Conservation (phyloP, 495 filamentous ascomycete species). For the Ramalina peruviana region DNA sequence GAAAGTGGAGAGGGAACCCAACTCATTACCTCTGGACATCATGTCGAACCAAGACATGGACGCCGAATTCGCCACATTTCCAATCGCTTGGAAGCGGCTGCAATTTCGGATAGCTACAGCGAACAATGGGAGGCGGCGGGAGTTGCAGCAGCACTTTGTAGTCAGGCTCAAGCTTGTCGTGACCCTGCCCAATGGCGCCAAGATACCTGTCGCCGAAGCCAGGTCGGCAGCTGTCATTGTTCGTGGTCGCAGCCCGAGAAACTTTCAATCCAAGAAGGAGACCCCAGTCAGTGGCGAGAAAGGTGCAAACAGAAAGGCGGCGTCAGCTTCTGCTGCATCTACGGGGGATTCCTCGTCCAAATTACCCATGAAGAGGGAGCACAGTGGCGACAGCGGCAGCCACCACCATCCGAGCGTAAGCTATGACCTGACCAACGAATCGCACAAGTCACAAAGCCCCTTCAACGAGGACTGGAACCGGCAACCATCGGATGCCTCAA, state of each 20-base stretch:
- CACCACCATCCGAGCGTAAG: slow-evolving; percentile 21
- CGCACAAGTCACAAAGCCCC: background rate
- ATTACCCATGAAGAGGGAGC: slow-evolving; percentile 43
- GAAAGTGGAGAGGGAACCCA: slow-evolving; percentile 52
- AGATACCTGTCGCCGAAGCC: slow-evolving; percentile 54
- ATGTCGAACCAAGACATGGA: slow-evolving; percentile 64
- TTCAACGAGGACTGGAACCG: background rate
- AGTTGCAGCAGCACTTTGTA: slow-evolving; percentile 72
- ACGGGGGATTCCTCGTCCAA: slow-evolving; percentile 32
- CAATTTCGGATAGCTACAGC: slow-evolving; percentile 90
- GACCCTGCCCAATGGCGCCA: slow-evolving; percentile 53
- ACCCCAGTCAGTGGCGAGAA: slow-evolving; percentile 59
- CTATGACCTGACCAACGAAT: slow-evolving; percentile 20
- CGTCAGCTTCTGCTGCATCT: slow-evolving; percentile 27
- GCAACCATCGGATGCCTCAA: slow-evolving; percentile 4
- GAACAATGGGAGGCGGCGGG: slow-evolving; percentile 66
- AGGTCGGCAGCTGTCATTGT: slow-evolving; percentile 66
- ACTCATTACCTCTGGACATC: slow-evolving; percentile 56
- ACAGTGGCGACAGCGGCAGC: slow-evolving; percentile 19
- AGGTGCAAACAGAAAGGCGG: slow-evolving; percentile 45
- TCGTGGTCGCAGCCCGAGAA: slow-evolving; percentile 62
- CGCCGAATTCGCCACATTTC: slow-evolving; percentile 63
- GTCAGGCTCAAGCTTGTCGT: slow-evolving; percentile 60
- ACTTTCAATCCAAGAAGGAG: slow-evolving; percentile 67
- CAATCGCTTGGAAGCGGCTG: slow-evolving; percentile 78